These are phyloP conservation scores for Talaromyces sp. DNA, from an alignment of 2,329 filamentous ascomycete species.

Conservation along the genomic window DNA sequence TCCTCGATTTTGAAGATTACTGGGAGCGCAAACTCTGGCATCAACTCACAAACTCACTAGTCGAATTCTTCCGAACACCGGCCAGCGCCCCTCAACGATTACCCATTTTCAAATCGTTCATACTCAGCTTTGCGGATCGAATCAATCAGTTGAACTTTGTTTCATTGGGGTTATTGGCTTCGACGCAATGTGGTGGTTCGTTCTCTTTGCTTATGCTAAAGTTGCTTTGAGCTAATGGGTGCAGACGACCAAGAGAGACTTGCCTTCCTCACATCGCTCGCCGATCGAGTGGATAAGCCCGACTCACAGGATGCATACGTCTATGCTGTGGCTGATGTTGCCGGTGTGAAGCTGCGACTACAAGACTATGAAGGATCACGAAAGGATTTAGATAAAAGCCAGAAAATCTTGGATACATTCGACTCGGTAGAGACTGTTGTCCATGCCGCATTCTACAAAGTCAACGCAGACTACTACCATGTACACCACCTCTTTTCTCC, in stretches of 20 bases:
- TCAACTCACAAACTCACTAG: slow-evolving; percentile 85
- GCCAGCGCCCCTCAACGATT: slow-evolving; percentile 81
- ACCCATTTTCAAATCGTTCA: slow-evolving; percentile 88
- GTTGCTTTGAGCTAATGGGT: slow-evolving; percentile 13
- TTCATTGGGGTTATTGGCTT: slow-evolving; percentile 80
- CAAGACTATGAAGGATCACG: slow-evolving; percentile 77
- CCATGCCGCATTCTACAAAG: slow-evolving; percentile 92
- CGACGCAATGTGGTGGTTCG: slow-evolving; percentile 64
- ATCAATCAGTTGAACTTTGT: slow-evolving; percentile 99
- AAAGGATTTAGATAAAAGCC: slow-evolving; percentile 80
- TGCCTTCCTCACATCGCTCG: slow-evolving; percentile 76
- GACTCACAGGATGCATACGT: slow-evolving; percentile 94
- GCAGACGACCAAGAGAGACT: slow-evolving; percentile 86
- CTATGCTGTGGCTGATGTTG: slow-evolving; percentile 86
- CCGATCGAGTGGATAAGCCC: slow-evolving; percentile 84
- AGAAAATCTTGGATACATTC: slow-evolving; percentile 83
- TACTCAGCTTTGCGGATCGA: slow-evolving; percentile 94
- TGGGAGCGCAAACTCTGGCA: slow-evolving; percentile 99
- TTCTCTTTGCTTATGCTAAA: background rate
- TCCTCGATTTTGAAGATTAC: slow-evolving; percentile 89
- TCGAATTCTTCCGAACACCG: slow-evolving; percentile 81
- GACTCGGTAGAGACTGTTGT: slow-evolving; percentile 95
- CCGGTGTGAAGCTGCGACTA: slow-evolving; percentile 78
- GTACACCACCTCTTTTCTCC: slow-evolving; percentile 38
- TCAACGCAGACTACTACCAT: slow-evolving; percentile 93